Evolutionary conservation across 192 early-diverging fungal species (phyloP).

Genomic region (Linnemannia elongata): DNA sequence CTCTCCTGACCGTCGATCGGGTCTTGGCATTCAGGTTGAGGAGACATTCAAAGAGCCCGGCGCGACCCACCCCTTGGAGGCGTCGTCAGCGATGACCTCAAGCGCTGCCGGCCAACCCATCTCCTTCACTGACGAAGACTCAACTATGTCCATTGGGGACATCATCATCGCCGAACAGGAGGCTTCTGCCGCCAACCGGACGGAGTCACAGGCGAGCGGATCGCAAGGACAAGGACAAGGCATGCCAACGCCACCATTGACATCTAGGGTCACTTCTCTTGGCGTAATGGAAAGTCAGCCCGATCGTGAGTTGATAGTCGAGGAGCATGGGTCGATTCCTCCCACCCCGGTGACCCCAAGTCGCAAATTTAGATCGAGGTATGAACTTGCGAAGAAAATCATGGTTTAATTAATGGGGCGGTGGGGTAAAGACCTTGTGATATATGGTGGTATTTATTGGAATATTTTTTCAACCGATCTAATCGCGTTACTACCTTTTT

Average conservation of each 20-base stretch:
- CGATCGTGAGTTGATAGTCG: background rate
- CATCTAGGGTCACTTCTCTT: conserved; percentile 19
- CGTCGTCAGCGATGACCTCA: background rate
- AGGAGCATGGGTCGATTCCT: background rate
- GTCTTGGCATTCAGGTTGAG: conserved; percentile 43
- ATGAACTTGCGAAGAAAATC: background rate
- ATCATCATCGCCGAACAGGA: conserved; percentile 43
- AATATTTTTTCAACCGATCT: background rate
- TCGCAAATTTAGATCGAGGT: conserved; percentile 9
- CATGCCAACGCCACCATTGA: conserved; percentile 44
- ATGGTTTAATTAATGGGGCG: background rate
- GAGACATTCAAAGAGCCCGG: conserved; percentile 32
- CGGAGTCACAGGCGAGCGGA: background rate
- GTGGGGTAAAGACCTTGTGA: background rate
- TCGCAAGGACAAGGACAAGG: conserved; percentile 14
- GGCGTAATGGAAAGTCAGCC: conserved; percentile 21
- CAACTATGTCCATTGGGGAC: conserved; percentile 34
- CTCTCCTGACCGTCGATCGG: conserved; percentile 33
- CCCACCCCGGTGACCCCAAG: conserved; percentile 33
- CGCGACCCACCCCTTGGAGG: conserved; percentile 47
- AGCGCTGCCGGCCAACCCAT: background rate
- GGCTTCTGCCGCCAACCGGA: conserved; percentile 1
- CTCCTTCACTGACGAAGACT: conserved; percentile 38
- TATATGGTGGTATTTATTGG: background rate
- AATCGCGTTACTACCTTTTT: conserved; percentile 3